Conservation (phyloP, 495 filamentous ascomycete species). For the Penicillium daleae region DNA sequence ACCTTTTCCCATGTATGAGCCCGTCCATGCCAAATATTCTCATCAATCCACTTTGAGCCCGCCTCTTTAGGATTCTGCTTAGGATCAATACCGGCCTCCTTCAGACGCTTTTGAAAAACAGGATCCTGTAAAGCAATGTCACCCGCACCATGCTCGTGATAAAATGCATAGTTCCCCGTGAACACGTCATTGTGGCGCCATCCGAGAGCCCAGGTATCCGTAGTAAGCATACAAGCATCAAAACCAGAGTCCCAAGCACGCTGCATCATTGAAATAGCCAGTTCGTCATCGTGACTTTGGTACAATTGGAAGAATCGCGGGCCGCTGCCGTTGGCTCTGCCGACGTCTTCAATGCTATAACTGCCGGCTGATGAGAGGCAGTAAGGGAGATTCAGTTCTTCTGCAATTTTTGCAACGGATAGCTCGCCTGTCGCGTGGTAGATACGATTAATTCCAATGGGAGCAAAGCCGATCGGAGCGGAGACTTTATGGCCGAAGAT, state of each 20-base stretch:
- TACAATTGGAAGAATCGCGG: conserved; percentile 68
- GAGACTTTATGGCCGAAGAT: conserved; percentile 66
- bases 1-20: conserved; percentile 63
- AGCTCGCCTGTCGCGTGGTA: conserved; percentile 62
- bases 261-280: conserved; percentile 57
- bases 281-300: conserved; percentile 64
- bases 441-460: conserved; percentile 69
- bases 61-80: conserved; percentile 52
- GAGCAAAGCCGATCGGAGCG: conserved; percentile 66
- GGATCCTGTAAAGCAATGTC: conserved; percentile 61
- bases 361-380: conserved; percentile 63
- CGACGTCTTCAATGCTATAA: conserved; percentile 62
- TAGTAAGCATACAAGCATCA: conserved; percentile 62
- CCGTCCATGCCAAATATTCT: conserved; percentile 62
- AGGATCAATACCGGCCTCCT: conserved; percentile 56
- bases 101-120: conserved; percentile 57
- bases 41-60: conserved; percentile 65
- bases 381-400: conserved; percentile 59
- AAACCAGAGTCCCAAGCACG: conserved; percentile 61
- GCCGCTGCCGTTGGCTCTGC: conserved; percentile 53
- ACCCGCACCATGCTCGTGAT: conserved; percentile 56
- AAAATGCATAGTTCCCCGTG: conserved; percentile 67
- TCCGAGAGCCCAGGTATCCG: conserved; percentile 67
- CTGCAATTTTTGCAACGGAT: conserved; percentile 60
- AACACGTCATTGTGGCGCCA: conserved; percentile 67